Conservation (phyloP, 192 early-diverging fungal genomes). For the Funneliformis geosporum region DNA sequence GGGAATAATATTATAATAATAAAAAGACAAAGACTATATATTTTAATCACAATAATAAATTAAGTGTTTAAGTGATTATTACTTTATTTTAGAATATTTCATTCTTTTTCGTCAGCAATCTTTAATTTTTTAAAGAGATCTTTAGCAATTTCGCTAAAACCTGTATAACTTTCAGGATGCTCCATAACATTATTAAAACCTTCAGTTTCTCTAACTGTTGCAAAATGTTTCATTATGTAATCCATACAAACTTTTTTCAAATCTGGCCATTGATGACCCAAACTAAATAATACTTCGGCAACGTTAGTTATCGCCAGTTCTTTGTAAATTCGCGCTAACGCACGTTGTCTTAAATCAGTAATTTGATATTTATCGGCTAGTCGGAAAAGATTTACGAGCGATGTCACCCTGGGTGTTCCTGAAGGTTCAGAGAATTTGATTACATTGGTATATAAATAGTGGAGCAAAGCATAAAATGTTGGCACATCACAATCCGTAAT, state of each 20-base stretch:
- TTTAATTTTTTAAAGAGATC: conserved; percentile 14
- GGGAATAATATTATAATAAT: not conserved
- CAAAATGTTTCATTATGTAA: conserved; percentile 11
- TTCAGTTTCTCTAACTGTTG: conserved; percentile 13
- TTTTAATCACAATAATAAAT: not conserved
- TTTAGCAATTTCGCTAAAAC: conserved; percentile 1
- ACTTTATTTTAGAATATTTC: not conserved
- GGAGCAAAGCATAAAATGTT: conserved; percentile 13
- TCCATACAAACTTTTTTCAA: conserved; percentile 21
- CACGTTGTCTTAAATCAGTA: conserved; percentile 9
- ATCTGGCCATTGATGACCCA: conserved; percentile 6
- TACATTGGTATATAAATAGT: conserved; percentile 13
- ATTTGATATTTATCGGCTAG: conserved; percentile 18
- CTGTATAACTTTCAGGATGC: conserved; percentile 5
- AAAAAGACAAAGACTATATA: too few relatives aligned
- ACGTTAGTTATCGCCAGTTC: conserved; percentile 10
- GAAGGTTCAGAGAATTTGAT: not conserved
- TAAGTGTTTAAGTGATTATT: not conserved
- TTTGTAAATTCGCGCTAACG: conserved; percentile 8
- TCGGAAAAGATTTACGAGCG: conserved; percentile 12
- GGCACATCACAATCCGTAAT: conserved; percentile 15
- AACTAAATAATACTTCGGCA: conserved; percentile 13
- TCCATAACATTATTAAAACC: conserved; percentile 24
- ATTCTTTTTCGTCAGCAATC: conserved; percentile 3
- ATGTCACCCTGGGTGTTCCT: not conserved